phyloP scores from a whole-genome alignment of 768 basidiomycete species.

The Agaricus blazei region DNA sequence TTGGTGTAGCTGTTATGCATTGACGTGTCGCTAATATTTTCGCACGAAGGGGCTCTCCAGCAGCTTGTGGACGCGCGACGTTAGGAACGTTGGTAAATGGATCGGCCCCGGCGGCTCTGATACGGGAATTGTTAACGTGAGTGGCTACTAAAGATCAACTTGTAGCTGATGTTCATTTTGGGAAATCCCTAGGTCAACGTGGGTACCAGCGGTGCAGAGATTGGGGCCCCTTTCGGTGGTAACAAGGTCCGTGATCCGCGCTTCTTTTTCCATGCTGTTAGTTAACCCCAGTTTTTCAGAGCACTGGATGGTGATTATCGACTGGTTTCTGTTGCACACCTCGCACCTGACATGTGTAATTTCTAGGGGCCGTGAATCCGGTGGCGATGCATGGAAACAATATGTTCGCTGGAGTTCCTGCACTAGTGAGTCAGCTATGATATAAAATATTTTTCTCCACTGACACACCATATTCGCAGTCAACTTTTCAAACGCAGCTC shows the following conservation, averaged over 20 bases:
- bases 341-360: conserved; percentile 14
- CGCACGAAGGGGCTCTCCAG: conserved; percentile 70
- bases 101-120: conserved; percentile 88
- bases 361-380: conserved; percentile 88
- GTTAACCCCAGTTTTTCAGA: conserved; percentile 34
- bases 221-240: conserved; percentile 86
- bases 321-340: background rate
- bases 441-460: background rate
- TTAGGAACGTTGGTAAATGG: conserved; percentile 86
- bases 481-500: conserved; percentile 87
- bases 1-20: conserved; percentile 18
- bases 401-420: conserved; percentile 91
- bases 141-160: conserved; percentile 20
- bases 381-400: conserved; percentile 99
- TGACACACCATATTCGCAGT: conserved; percentile 30
- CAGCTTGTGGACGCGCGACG: conserved; percentile 84
- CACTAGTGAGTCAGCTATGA: conserved; percentile 44
- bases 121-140: conserved; percentile 87
- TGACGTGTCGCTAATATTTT: conserved; percentile 9
- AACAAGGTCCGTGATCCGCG: conserved; percentile 59
- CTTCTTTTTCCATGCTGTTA: conserved; percentile 1
- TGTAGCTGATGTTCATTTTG: background rate
- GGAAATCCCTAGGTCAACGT: conserved; percentile 42
- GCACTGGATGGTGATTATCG: conserved; percentile 69
- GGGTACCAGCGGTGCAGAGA: conserved; percentile 57